These are phyloP conservation scores for Melampsora abietis-canadensis DNA, from an alignment of 1,284 basidiomycete genomes.

Conservation along the genomic window DNA sequence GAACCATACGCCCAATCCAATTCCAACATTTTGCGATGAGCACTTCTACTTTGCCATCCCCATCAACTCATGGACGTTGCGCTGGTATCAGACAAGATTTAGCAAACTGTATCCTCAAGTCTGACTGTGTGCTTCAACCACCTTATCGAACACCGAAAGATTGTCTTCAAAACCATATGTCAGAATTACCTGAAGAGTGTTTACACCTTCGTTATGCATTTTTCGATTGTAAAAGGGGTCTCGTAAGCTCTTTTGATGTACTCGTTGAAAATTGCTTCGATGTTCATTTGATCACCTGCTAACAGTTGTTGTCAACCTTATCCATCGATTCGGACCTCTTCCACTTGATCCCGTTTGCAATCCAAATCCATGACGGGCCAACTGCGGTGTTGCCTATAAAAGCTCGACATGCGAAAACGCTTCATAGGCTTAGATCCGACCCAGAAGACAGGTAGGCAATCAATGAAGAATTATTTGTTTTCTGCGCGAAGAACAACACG, in stretches of 20 bases:
- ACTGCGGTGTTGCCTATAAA: not conserved
- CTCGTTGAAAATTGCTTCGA: constrained; percentile 15
- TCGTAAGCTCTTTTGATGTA: constrained; percentile 60
- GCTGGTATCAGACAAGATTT: constrained; percentile 68
- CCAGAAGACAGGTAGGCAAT: constrained; percentile 9
- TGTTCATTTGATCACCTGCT: constrained; percentile 19
- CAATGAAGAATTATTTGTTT: too few relatives aligned
- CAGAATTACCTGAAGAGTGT: constrained; percentile 73
- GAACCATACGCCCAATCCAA: not conserved
- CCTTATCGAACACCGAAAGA: constrained; percentile 69
- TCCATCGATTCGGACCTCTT: not conserved
- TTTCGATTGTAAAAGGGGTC: constrained; percentile 80
- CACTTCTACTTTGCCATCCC: not conserved
- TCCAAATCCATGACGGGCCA: too few relatives aligned
- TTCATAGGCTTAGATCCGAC: constrained; percentile 61
- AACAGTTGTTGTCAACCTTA: not conserved
- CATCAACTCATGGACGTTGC: constrained; percentile 57
- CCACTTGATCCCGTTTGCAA: too few relatives aligned
- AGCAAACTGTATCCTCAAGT: constrained; percentile 72
- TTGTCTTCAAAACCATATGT: constrained; percentile 65
- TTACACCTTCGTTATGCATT: constrained; percentile 69
- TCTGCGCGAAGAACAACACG: too few relatives aligned
- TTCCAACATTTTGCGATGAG: not conserved
- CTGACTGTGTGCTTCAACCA: constrained; percentile 74
- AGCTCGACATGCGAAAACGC: constrained; percentile 78